Evolutionary conservation across 108 stramenopile species (phyloP).

Genomic region (Cyclotella baltica): DNA sequence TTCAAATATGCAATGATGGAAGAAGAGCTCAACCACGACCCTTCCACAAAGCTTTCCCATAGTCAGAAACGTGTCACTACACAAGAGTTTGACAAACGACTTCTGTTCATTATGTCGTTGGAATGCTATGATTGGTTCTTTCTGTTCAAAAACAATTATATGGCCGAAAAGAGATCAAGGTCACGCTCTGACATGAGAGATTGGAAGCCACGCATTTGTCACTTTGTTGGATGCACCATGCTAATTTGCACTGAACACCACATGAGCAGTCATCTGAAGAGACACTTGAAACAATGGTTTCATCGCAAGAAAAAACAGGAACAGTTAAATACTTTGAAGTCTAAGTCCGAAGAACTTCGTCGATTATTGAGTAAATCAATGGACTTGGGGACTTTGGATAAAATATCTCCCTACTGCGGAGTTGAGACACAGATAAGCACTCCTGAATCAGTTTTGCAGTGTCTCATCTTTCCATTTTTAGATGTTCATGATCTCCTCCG

Average conservation of each 20-base stretch:
- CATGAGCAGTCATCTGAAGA: slow-evolving; percentile 3
- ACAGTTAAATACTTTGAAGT: slow-evolving; percentile 2
- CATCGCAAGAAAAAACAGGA: slow-evolving; percentile 14
- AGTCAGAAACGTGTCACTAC: background rate
- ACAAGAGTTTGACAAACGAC: slow-evolving; percentile 1
- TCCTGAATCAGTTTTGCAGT: slow-evolving; percentile 19
- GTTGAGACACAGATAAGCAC: background rate
- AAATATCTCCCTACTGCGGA: background rate
- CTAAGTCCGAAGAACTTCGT: background rate
- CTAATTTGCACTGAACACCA: background rate
- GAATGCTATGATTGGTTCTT: slow-evolving; percentile 42
- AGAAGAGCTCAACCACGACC: slow-evolving; percentile 22
- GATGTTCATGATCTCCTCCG: slow-evolving; percentile 33
- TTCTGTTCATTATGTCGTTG: slow-evolving; percentile 3
- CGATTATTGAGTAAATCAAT: slow-evolving; percentile 3
- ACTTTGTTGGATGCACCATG: slow-evolving; percentile 26
- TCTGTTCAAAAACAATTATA: slow-evolving; percentile 39
- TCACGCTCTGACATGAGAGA: background rate
- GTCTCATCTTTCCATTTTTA: slow-evolving; percentile 45
- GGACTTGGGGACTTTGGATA: background rate
- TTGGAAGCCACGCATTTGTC: slow-evolving; percentile 4
- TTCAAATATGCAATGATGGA: slow-evolving; percentile 27
- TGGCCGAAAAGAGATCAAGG: slow-evolving; percentile 18
- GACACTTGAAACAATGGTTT: slow-evolving; percentile 2
- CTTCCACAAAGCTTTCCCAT: background rate